Evolutionary conservation across 108 stramenopile genomes (phyloP), one percentile per base, ranked within the genome.

Genomic region (Cylindrotheca fusiformis): DNA sequence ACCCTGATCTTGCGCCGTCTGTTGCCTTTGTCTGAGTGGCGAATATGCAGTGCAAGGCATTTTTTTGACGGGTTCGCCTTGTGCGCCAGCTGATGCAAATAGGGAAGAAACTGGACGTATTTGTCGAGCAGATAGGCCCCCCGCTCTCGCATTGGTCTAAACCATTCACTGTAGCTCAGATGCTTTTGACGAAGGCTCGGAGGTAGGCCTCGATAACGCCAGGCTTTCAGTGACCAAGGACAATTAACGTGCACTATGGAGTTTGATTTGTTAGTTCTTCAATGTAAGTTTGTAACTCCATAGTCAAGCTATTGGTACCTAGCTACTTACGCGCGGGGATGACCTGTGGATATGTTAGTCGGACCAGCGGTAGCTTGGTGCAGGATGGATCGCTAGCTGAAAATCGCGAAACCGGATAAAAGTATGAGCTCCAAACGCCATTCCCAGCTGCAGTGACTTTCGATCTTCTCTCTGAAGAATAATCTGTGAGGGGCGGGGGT

Each of bases 351-450:
- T 49, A 30, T 19, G 46, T 23, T 41, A 83, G 55, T 18, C 64
- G 30, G 2, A 75, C 3, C 19, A 83, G n/a, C 8, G 81, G 81
- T 29, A 66, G 52, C 3, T 58, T 25, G 18, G 22, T 14, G 52
- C 79, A 80, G 29, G 69, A 75, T 8, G 19, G 21, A 50, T 63
- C 60, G 2, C 45, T 48, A 20, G 61, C 72, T 18, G 25, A 23
- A 46, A 72, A 75, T 20, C 50, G 63, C 31, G 75, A 76, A 24
- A 73, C 65, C 31, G 71, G 67, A 19, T 66, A 36, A 32, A 81
- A 72, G 32, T 81, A 81, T 55, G 36, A 62, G 3, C 61, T 23
- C 80, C 80, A 81, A 47, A 81, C 53, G 1, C 80, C 80, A 58
- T 60, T 73, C 6, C 74, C 74, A 33, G 20, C 19, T 27, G 61